Conservation (phyloP, 179 eudicot species). For the Camellia oleifera region DNA sequence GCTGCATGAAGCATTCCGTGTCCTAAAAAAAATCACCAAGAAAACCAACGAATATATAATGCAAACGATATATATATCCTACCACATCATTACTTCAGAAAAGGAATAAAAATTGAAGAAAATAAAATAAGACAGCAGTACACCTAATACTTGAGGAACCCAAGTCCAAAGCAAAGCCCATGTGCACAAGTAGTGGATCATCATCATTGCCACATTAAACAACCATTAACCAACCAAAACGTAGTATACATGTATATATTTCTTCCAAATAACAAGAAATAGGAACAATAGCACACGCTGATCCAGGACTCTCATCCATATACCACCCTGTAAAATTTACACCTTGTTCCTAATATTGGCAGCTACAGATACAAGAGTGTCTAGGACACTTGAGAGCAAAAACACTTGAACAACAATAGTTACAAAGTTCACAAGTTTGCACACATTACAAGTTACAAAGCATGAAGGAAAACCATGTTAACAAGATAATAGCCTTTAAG, state of each 20-base stretch:
- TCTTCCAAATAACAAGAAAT: not conserved
- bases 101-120: not conserved
- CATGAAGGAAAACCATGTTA: not conserved
- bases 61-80: not conserved
- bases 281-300: not conserved
- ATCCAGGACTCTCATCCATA: not conserved
- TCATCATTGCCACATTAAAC: not conserved
- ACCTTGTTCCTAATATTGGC: not conserved
- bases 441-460: not conserved
- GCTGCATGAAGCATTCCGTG: constrained; percentile 44
- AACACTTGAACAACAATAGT: not conserved
- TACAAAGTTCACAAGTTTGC: not conserved
- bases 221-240: not conserved
- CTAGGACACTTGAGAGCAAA: not conserved
- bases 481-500: not conserved
- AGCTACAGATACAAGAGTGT: not conserved
- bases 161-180: constrained; percentile 3
- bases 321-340: not conserved
- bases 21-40: constrained; percentile 39
- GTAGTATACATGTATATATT: not conserved
- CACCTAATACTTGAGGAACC: not conserved
- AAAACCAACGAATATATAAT: not conserved
- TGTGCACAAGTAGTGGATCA: not conserved
- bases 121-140: not conserved
- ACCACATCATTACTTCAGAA: not conserved